These are phyloP conservation scores for Claviceps arundinis DNA, from an alignment of 2,329 filamentous ascomycete species.

Conservation along the genomic window DNA sequence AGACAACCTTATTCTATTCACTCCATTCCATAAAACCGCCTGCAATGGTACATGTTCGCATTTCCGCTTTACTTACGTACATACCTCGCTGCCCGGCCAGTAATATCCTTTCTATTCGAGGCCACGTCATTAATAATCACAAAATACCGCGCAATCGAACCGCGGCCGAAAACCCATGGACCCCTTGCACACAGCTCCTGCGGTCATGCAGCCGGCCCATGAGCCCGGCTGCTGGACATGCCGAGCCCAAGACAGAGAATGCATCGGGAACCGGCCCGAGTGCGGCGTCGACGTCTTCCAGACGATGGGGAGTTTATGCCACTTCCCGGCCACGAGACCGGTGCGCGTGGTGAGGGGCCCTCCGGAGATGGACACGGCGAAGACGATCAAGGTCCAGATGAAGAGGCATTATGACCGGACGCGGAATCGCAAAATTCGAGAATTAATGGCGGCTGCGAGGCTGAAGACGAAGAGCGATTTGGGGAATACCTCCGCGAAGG, in stretches of 20 bases:
- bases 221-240: constrained; percentile 47
- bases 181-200: no score
- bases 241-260: constrained; percentile 47
- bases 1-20: no score
- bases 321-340: constrained; percentile 38
- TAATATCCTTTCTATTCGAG: no score
- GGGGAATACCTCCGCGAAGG: constrained; percentile 6
- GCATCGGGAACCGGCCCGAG: constrained; percentile 38
- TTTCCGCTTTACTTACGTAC: no score
- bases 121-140: no score
- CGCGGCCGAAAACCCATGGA: no score
- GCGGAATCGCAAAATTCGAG: constrained; percentile 35
- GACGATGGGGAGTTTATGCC: constrained; percentile 41
- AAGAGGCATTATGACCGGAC: constrained; percentile 39
- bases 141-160: no score
- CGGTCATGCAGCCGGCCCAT: constrained; percentile 16
- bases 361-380: constrained; percentile 36
- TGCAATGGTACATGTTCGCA: no score
- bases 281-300: constrained; percentile 32
- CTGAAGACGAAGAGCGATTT: constrained; percentile 10
- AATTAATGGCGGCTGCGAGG: constrained; percentile 25
- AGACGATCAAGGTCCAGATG: constrained; percentile 42
- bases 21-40: no score
- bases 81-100: no score
- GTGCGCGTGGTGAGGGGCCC: constrained; percentile 44